Evolutionary conservation across 306 rosid species (phyloP).

Genomic region (Amphicarpaea edgeworthii): DNA sequence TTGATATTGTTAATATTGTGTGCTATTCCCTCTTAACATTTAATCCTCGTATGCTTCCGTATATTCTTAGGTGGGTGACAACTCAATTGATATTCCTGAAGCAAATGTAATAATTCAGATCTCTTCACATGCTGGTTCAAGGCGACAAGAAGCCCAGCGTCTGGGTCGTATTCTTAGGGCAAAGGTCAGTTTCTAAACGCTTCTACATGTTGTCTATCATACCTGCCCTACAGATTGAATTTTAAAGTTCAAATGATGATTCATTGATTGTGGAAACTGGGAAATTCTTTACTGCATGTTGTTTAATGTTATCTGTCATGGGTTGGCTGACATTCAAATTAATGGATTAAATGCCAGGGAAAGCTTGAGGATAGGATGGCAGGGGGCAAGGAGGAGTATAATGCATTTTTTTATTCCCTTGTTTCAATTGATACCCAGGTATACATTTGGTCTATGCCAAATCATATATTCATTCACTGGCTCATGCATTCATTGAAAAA

Average conservation of each 20-base stretch:
- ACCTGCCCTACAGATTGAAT: slow-evolving; percentile 7
- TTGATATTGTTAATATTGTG: slow-evolving; percentile 32
- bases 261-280: slow-evolving; percentile 33
- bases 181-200: slow-evolving; percentile 65
- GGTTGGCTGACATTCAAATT: slow-evolving; percentile 38
- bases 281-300: slow-evolving; percentile 29
- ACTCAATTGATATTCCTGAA: slow-evolving; percentile 95
- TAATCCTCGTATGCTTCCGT: slow-evolving; percentile 30
- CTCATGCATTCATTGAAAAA: slow-evolving; percentile 37
- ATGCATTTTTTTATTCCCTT: slow-evolving; percentile 97
- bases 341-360: slow-evolving; percentile 70
- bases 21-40: slow-evolving; percentile 19
- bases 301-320: slow-evolving; percentile 35
- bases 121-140: slow-evolving; percentile 98
- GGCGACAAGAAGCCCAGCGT: slow-evolving; percentile 99
- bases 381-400: slow-evolving; percentile 97
- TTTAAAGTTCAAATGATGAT: slow-evolving; percentile 32
- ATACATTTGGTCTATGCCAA: slow-evolving; percentile 29
- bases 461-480: slow-evolving; percentile 13
- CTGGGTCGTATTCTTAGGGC: slow-evolving; percentile 99
- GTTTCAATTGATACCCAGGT: slow-evolving; percentile 99
- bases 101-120: slow-evolving; percentile 98
- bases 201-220: background rate
- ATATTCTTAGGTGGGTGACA: slow-evolving; percentile 90
- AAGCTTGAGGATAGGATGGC: slow-evolving; percentile 96